Base-by-base conservation (phyloP, 176 grass and related monocot species). In the Coix lacrymajobi region DNA sequence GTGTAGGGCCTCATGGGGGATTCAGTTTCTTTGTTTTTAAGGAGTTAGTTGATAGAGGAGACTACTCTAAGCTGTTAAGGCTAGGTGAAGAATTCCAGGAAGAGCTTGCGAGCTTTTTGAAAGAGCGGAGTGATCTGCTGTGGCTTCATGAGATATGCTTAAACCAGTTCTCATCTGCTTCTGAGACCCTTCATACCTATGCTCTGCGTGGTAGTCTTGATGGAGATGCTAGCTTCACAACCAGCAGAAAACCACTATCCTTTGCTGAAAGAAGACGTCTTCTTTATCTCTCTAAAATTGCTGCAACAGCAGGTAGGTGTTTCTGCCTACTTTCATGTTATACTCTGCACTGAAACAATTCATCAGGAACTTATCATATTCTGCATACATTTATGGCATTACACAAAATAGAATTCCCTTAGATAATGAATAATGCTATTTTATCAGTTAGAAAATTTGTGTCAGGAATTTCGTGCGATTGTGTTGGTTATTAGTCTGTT, bases 81-180 rank as follows among this genome's bases (percentile, higher is more conserved):
- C 89, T 99, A 71, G 96, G 96, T 71, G 93, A 99, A 93, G 96
- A 99, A 90, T 99, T 99, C 77, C 92, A 89, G 70, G 89, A 99
- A 81, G 93, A 96, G 68, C 79, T 99, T 76, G 80, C 89, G 62
- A 81, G 25, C 92, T 95, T 99, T 86, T 76, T 99, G 66, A 99
- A 99, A 86, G 91, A 92, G 11, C 84, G 79, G 15, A 95, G 77
- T 69, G 93, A 96, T 83, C 85, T 99, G 58, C 69, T 89, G 61
- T 99, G 96, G 93, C 89, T 93, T 79, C 96, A 99, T 80, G 87
- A 99, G 78, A 92, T 99, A 83, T 96, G 29, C 78, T 88, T 93
- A 75, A 96, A 90, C 28, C 88, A 93, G 62, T 99, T 93, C 77
- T 90, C 93, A 69, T 88, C 91, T 81, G 85, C 89, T 88, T 93